A percentile compares a stretch with the other conserved stretches of the same genome.
phyloP scores from a whole-genome alignment of 2,329 filamentous ascomycete species.

The Pyrenochaeta sp. region DNA sequence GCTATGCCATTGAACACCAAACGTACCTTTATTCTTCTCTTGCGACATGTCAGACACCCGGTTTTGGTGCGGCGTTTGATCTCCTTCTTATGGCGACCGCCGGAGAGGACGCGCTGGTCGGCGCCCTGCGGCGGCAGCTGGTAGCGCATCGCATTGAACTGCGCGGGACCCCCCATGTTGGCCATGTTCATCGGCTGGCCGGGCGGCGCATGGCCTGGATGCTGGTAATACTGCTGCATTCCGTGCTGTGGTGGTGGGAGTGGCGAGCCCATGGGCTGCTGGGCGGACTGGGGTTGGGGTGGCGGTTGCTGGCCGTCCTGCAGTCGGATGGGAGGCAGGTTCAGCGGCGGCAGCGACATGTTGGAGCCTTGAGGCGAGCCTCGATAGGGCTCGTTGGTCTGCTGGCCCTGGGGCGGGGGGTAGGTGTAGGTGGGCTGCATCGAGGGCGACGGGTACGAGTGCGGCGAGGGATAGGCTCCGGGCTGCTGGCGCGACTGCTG shows the following conservation, averaged over 20 bases:
- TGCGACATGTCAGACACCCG: constrained; percentile 67
- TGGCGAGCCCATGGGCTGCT: constrained; percentile 60
- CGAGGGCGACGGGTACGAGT: constrained; percentile 60
- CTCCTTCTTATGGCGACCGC: constrained; percentile 73
- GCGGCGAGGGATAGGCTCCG: constrained; percentile 54
- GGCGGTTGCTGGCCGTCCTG: constrained; percentile 53
- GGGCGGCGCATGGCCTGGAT: constrained; percentile 49
- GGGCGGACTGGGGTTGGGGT: constrained; percentile 38
- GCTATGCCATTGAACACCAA: constrained; percentile 33
- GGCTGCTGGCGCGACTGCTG: constrained; percentile 40
- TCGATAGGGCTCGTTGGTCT: constrained; percentile 53
- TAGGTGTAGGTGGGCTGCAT: constrained; percentile 59
- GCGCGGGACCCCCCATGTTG: constrained; percentile 57
- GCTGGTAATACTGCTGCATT: constrained; percentile 62
- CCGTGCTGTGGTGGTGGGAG: constrained; percentile 61
- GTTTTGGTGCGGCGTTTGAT: constrained; percentile 79
- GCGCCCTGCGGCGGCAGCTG: constrained; percentile 58
- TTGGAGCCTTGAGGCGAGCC: constrained; percentile 55
- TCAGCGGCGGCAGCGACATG: constrained; percentile 55
- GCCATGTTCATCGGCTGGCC: constrained; percentile 59
- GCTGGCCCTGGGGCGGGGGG: constrained; percentile 51
- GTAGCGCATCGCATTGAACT: constrained; percentile 60
- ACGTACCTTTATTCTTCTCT: constrained; percentile 74
- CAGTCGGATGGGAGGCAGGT: constrained; percentile 60
- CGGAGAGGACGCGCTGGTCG: constrained; percentile 64